phyloP scores from a whole-genome alignment of 768 basidiomycete genomes.

The Leccinum subgranulosum region DNA sequence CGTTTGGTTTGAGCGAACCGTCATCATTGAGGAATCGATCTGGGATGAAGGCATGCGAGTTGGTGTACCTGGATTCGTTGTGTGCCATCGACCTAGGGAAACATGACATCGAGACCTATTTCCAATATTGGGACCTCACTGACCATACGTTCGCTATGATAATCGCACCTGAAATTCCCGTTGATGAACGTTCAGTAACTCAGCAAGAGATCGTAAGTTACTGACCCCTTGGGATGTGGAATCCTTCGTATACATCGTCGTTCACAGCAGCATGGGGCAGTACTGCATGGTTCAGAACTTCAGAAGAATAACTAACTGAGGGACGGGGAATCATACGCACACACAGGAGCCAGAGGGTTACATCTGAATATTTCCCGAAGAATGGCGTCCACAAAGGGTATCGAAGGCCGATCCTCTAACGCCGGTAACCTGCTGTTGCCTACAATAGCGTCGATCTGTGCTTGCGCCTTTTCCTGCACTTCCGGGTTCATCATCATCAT shows the following conservation, averaged over 20 bases:
- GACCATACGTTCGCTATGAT: slow-evolving; percentile 11
- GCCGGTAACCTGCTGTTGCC: slow-evolving; percentile 4
- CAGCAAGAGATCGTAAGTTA: not conserved
- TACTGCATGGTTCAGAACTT: slow-evolving; percentile 2
- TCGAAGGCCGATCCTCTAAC: slow-evolving; percentile 2
- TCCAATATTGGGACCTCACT: not conserved
- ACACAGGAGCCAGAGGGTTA: not conserved
- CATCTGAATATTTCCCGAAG: slow-evolving; percentile 2
- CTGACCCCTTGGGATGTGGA: slow-evolving; percentile 44
- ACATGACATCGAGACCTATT: not conserved
- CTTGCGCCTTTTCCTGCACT: slow-evolving; percentile 4
- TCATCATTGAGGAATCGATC: slow-evolving; percentile 36
- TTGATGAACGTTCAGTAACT: not conserved
- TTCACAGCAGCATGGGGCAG: slow-evolving; percentile 30
- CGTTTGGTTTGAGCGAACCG: slow-evolving; percentile 10
- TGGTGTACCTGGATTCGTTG: slow-evolving; percentile 30
- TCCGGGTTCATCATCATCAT: slow-evolving; percentile 10
- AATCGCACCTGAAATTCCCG: not conserved
- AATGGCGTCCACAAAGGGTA: slow-evolving; percentile 11
- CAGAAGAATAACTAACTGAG: not conserved
- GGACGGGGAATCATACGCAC: not conserved
- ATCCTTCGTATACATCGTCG: slow-evolving; percentile 42
- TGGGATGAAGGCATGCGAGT: slow-evolving; percentile 34
- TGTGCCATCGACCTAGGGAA: slow-evolving; percentile 15
- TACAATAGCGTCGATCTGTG: slow-evolving; percentile 4